Base-by-base conservation (phyloP, 1,284 basidiomycete genomes). In the Athelia psychrophila region DNA sequence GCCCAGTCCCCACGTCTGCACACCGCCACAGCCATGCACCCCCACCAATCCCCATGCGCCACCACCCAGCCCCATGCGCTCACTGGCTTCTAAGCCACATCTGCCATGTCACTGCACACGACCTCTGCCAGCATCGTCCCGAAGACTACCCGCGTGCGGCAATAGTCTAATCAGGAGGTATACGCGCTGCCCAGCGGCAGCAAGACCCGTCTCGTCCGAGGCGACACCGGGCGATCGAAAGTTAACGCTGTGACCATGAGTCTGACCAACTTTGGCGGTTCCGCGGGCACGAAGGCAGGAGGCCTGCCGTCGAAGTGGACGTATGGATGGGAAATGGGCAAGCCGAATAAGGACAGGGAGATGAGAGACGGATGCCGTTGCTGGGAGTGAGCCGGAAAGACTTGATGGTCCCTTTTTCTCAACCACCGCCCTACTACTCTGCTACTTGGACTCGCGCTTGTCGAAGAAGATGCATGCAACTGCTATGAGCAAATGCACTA, bases 271-370 rank as follows among this genome's bases (percentile, higher is more conserved):
- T 51, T 32, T 54, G 51, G 25, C 25, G 44, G 22, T 36, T 24
- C 22, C 32, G 40, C 22, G 51, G 18, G 19, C 18, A 51, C 44
- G 18, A 71, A 70, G 23, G 65, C 60, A n/a, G n/a, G n/a, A n/a
- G n/a, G n/a, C 3, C 42, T 59, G 1, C 66, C 71, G 18, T 61
- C 64, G 8, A 79, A 71, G 61, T 84, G 80, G 69, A 82, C 81
- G 10, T 88, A 86, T 64, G 85, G 86, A 32, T 86, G 84, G 83
- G 83, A 84, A 0, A 54, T 81, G 38, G 84, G 84, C 48, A 83
- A 74, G 68, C 75, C 76, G 55, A 76, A 77, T 57, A 83, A 83
- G 70, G 74, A 74, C 44, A 66, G 67, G 54, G 76, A 77, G 71
- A n/a, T 75, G 54, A 58, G 62, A 53, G 74, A 79, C 54, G 47